Base-by-base conservation (phyloP, 805 yeast genomes). In the Zygosaccharomyces lentus region DNA sequence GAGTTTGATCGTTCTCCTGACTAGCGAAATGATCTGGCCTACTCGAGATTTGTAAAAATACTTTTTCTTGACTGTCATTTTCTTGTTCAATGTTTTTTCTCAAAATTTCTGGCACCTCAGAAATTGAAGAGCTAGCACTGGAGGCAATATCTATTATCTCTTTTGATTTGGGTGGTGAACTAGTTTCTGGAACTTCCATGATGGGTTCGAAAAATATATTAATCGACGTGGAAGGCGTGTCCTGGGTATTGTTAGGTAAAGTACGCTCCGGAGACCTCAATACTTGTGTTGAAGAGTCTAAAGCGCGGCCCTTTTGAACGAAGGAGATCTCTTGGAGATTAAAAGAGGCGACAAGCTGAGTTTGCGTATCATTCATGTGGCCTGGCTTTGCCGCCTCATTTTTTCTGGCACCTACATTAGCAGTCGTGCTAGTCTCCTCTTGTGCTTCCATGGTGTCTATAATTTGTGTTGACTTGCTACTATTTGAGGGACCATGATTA, bases 151-250 rank as follows among this genome's bases (percentile, higher is more conserved):
- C 46, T 9, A 35, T 9, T 6, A 17, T 30, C 19, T 34, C 51
- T 26, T 27, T 17, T 9, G 46, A 21, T 37, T 50, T 56, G 8
- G 53, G 47, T 2, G 56, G 55, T 6, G 61, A 54, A 27, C 58
- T 58, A 16, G 59, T 56, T 32, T 51, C 54, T 8, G 58, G 59
- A 15, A 51, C 59, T 37, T 55, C 54, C 31, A 45, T 36, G 9
- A 51, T 34, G 17, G 52, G 37, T 27, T 48, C 54, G 19, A 41
- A 36, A 31, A 32, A 38, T 12, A 36, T 37, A 13, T 31, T 43
- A 15, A 37, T 26, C 9, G 45, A 24, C 23, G 34, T 41, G 15
- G 15, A 21, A 9, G 46, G 46, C n/a, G 46, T 41, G 24, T 40
- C 44, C 21, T 43, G 38, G 7, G 35, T 27, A 16, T 37, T 34